Percentiles rank a stretch among this genome's conserved stretches.
Conservation (phyloP, 1,284 basidiomycete species). For the Puccinia hordei region DNA sequence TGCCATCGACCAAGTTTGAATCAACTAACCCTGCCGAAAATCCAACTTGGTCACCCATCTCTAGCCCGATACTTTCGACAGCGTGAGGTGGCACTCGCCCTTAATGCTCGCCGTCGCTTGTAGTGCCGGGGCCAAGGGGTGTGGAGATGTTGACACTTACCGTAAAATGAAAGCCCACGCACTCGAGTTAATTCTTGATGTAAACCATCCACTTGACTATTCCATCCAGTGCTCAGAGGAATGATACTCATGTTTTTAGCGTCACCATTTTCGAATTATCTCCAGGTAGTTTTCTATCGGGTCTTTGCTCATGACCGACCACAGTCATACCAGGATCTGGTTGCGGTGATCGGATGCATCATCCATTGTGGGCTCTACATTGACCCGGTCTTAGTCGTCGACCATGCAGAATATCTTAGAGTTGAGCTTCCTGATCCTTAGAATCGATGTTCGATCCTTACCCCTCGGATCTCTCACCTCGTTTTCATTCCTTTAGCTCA, state of each 20-base stretch:
- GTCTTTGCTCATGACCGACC: conserved; percentile 36
- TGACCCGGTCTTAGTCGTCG: conserved; percentile 31
- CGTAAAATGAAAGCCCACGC: conserved; percentile 29
- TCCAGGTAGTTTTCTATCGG: conserved; percentile 40
- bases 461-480: background rate
- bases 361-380: conserved; percentile 35
- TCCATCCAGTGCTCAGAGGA: background rate
- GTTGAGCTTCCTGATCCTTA: background rate
- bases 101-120: conserved; percentile 40
- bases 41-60: background rate
- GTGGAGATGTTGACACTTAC: conserved; percentile 27
- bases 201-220: conserved; percentile 12
- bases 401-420: conserved; percentile 43
- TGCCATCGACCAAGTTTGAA: background rate
- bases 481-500: background rate
- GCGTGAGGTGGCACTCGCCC: conserved; percentile 30
- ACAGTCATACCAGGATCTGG: conserved; percentile 42
- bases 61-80: conserved; percentile 40
- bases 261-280: background rate
- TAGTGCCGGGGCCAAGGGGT: conserved; percentile 28
- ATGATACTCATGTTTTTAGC: background rate
- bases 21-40: background rate
- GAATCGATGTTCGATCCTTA: background rate
- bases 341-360: conserved; percentile 43
- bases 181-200: conserved; percentile 39